Conservation (phyloP, 2,329 filamentous ascomycete species). For the Trichoderma oligosporum region DNA sequence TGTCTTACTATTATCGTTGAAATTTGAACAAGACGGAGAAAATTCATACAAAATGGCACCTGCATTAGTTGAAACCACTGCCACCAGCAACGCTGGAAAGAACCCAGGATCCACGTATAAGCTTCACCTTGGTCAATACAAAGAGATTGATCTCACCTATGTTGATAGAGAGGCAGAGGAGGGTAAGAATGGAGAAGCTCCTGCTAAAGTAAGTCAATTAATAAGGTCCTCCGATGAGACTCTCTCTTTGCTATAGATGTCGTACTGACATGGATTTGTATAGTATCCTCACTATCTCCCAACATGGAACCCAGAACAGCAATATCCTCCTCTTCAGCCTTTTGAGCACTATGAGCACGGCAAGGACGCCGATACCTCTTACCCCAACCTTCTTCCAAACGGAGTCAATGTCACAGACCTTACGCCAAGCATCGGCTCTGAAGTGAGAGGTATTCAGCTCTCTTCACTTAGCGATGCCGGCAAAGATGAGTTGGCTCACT, state of each 20-base stretch:
- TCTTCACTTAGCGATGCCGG: conserved; percentile 63
- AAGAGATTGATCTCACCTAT: conserved; percentile 29
- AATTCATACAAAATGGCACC: conserved; percentile 24
- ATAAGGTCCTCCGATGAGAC: background rate
- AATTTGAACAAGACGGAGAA: background rate
- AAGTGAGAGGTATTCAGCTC: conserved; percentile 68
- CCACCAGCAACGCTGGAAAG: conserved; percentile 18
- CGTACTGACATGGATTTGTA: background rate
- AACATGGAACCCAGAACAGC: conserved; percentile 62
- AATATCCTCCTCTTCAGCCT: conserved; percentile 61
- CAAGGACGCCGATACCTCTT: conserved; percentile 66
- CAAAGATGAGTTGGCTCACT: conserved; percentile 72
- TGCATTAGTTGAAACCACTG: conserved; percentile 22
- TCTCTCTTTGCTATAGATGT: background rate
- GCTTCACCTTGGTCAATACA: conserved; percentile 31
- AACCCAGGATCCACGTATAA: conserved; percentile 22
- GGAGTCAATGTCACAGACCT: conserved; percentile 55
- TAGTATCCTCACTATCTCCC: conserved; percentile 71
- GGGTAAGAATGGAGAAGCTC: conserved; percentile 28
- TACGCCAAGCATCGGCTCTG: conserved; percentile 70
- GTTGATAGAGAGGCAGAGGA: conserved; percentile 30
- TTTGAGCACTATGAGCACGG: conserved; percentile 75
- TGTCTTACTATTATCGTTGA: background rate
- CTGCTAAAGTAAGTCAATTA: conserved; percentile 27
- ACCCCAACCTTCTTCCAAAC: conserved; percentile 62